Evolutionary conservation across 2,329 filamentous ascomycete genomes (phyloP).

Genomic region (Chrysosporium keratinophilum): DNA sequence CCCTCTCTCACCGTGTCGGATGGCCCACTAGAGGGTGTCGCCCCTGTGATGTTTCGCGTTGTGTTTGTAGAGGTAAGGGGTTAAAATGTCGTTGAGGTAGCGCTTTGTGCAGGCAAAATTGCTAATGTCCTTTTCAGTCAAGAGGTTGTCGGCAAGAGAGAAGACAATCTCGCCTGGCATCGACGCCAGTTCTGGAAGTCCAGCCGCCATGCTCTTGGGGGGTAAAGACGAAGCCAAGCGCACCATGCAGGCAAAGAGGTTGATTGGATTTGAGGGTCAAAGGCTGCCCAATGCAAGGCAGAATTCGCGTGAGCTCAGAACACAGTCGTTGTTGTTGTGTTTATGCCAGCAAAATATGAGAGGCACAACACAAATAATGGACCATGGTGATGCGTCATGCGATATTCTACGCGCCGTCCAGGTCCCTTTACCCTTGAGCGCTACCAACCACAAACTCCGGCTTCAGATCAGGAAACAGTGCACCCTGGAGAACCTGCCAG

Average conservation of each 20-base stretch:
- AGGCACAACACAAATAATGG: no score
- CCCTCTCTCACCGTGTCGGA: neutral
- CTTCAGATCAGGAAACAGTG: no score
- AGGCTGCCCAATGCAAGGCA: no score
- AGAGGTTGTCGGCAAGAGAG: conserved; percentile 6
- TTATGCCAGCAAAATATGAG: no score
- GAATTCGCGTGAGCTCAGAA: no score
- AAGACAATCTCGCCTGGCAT: conserved; percentile 11
- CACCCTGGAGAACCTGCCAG: no score
- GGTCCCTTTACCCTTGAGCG: no score
- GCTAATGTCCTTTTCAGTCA: neutral
- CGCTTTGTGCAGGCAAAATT: conserved; percentile 5
- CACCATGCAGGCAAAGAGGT: neutral
- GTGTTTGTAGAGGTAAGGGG: conserved; percentile 4
- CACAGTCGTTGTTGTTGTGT: no score
- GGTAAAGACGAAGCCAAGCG: neutral
- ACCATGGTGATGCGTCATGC: no score
- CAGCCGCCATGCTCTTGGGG: neutral
- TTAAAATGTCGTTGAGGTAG: neutral
- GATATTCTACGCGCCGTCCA: no score
- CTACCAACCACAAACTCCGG: no score
- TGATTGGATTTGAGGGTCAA: neutral
- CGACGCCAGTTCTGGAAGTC: neutral
- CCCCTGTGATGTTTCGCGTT: neutral
- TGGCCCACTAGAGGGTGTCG: conserved; percentile 8